A percentile compares a stretch with the other conserved stretches of the same genome.
phyloP scores from a whole-genome alignment of 257 asterid genomes.

The Fraxinus cuspidata region DNA sequence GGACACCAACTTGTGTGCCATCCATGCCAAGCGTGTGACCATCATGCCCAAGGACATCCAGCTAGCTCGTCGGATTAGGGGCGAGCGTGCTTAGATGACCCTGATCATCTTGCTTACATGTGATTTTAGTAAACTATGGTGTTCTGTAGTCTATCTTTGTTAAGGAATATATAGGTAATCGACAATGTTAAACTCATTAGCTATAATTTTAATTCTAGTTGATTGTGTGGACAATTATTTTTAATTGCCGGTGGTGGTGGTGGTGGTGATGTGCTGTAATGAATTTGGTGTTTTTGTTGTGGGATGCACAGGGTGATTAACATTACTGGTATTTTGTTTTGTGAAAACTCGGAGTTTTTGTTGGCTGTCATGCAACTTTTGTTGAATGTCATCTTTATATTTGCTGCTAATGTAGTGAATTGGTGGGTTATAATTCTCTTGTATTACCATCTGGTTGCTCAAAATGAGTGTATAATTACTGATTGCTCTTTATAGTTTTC shows the following conservation, averaged over 20 bases:
- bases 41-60: constrained; percentile 63
- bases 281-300: background rate
- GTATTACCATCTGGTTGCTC: no score
- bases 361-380: background rate
- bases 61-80: constrained; percentile 58
- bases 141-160: constrained; percentile 17
- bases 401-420: background rate
- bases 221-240: constrained; percentile 10
- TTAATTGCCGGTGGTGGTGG: background rate
- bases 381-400: no score
- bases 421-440: no score
- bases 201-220: constrained; percentile 12
- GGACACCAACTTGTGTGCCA: constrained; percentile 41
- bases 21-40: constrained; percentile 52
- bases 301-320: background rate
- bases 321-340: background rate
- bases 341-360: background rate
- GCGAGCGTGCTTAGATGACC: constrained; percentile 49
- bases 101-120: constrained; percentile 8
- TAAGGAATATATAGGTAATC: constrained; percentile 12
- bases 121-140: constrained; percentile 4
- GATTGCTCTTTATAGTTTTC: no score
- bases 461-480: no score
- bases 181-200: background rate
- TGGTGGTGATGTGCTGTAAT: background rate